Percentiles rank a stretch among this genome's conserved stretches.
Conservation (phyloP, 768 basidiomycete genomes). For the Leccinum variicolor region DNA sequence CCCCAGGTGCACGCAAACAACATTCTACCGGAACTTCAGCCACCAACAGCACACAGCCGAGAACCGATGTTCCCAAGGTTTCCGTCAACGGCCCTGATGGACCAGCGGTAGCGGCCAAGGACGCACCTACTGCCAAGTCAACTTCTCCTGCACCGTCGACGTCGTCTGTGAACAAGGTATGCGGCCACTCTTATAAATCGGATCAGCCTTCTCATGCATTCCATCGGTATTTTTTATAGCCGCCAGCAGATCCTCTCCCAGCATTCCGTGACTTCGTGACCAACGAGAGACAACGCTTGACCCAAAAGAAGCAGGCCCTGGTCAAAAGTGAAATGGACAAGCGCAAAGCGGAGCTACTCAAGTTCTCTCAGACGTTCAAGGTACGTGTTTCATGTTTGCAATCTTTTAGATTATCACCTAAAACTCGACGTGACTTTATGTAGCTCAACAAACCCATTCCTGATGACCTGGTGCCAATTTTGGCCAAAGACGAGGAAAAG, state of each 20-base stretch:
- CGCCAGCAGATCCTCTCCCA: conserved; percentile 70
- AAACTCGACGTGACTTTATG: neutral
- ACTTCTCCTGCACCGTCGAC: conserved; percentile 60
- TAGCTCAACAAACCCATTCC: conserved; percentile 95
- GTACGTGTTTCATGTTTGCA: conserved; percentile 39
- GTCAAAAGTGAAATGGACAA: conserved; percentile 94
- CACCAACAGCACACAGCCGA: conserved; percentile 25
- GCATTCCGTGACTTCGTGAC: conserved; percentile 93
- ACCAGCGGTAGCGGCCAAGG: conserved; percentile 39
- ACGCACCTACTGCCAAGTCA: conserved; percentile 48
- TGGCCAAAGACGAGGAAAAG: conserved; percentile 92
- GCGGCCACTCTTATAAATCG: conserved; percentile 2
- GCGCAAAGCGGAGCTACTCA: conserved; percentile 87
- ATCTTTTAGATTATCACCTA: neutral
- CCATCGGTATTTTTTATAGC: conserved; percentile 35
- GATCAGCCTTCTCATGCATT: conserved; percentile 5
- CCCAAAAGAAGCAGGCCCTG: conserved; percentile 86
- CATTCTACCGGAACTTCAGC: conserved; percentile 29
- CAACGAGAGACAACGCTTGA: conserved; percentile 84
- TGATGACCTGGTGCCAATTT: conserved; percentile 86
- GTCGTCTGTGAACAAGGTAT: conserved; percentile 50
- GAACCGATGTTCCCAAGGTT: conserved; percentile 64
- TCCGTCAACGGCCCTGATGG: conserved; percentile 80
- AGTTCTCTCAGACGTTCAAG: conserved; percentile 94
- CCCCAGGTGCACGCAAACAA: conserved; percentile 81